Base-by-base conservation (phyloP, 371 early-diverging fungal genomes). In the Mucor piriformis region DNA sequence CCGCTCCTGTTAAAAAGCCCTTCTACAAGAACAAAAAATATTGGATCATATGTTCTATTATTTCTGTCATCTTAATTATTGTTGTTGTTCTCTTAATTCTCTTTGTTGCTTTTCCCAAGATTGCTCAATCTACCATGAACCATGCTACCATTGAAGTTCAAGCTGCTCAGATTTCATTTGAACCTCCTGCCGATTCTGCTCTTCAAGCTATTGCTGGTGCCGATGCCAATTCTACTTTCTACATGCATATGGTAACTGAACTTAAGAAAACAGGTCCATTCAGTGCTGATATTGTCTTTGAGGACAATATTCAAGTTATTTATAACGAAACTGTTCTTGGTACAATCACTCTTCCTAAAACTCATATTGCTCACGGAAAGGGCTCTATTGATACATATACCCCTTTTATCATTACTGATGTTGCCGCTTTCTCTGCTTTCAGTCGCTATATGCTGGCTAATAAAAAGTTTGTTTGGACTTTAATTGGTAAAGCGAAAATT, bases 101-200 rank as follows among this genome's bases (percentile, higher is more conserved):
- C 15, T 83, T 81, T 61, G 87, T 87, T 12, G 74, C 80, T 42
- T 73, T 87, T 65, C 85, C 85, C 25, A 82, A 79, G 73, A 75
- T 49, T 83, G 86, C 62, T 69, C 76, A 21, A 71, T 76, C 11
- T 10, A 76, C 79, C 59, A 64, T 85, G 60, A 78, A 85, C 61
- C 54, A 74, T 32, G 60, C 76, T 44, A 57, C 54, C 33, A 81
- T 85, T 64, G 58, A 61, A n/a, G 77, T 85, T 60, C 50, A 71
- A 23, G 54, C 25, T 29, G 78, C 82, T 16, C 72, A 80, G 50
- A 66, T 73, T 33, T 63, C 69, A 23, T 76, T 79, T 56, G 82
- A 54, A 68, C 81, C 78, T 23, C 75, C 74, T 23, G 18, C 55
- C 18, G 67, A 53, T 20, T 43, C 51, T 25, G 46, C 27, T 8